A percentile compares a stretch with the other conserved stretches of the same genome.
These are phyloP conservation scores for Coemansia interrupta DNA, from an alignment of 192 early-diverging fungal genomes.

Conservation along the genomic window DNA sequence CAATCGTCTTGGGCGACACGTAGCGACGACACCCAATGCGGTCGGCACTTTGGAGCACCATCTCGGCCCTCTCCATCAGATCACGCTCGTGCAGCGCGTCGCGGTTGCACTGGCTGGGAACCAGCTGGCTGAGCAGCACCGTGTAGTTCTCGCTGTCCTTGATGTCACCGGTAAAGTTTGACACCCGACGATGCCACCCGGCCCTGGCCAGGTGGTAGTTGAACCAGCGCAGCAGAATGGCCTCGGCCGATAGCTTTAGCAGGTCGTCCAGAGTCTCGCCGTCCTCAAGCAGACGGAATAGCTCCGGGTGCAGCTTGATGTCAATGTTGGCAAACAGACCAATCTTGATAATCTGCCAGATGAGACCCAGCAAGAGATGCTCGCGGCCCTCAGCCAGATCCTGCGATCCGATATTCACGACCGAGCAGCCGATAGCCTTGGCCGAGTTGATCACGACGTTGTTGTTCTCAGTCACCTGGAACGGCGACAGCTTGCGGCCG, in stretches of 20 bases:
- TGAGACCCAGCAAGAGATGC: constrained; percentile 93
- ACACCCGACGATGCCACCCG: constrained; percentile 77
- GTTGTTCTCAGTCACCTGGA: constrained; percentile 99
- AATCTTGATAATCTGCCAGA: constrained; percentile 99
- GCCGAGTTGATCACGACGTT: constrained; percentile 99
- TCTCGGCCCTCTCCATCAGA: constrained; percentile 79
- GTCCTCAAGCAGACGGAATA: constrained; percentile 89
- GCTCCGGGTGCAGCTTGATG: constrained; percentile 96
- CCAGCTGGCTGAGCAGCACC: constrained; percentile 87
- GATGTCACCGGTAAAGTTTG: constrained; percentile 90
- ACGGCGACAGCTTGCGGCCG: constrained; percentile 83
- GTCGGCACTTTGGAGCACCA: constrained; percentile 85
- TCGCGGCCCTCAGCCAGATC: constrained; percentile 96
- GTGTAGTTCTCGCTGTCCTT: constrained; percentile 96
- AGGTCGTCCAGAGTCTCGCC: constrained; percentile 94
- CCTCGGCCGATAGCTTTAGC: constrained; percentile 89
- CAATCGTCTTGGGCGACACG: constrained; percentile 87
- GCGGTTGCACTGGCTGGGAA: constrained; percentile 74
- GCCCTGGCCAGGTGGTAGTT: constrained; percentile 98
- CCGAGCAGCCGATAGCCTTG: constrained; percentile 97
- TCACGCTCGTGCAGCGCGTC: constrained; percentile 78
- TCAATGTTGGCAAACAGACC: constrained; percentile 95
- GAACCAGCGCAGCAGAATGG: constrained; percentile 97
- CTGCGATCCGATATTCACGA: constrained; percentile 96
- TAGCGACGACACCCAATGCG: constrained; percentile 92